A percentile compares a stretch with the other conserved stretches of the same genome.
Conservation (phyloP, 768 basidiomycete genomes). For the Crepidotus variabilis region DNA sequence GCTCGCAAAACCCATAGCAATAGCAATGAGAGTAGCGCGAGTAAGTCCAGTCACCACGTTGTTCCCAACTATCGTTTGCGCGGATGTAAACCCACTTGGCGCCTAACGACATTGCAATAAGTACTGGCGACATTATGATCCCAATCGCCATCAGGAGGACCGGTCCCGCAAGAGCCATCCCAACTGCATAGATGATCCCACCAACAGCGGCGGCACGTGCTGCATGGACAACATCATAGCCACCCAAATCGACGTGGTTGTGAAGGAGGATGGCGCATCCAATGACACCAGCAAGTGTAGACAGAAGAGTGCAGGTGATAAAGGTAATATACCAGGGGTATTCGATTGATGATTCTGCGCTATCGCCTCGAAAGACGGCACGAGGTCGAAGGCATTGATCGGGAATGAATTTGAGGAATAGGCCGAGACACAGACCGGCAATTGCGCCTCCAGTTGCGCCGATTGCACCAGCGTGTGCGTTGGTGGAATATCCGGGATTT, state of each 20-base stretch:
- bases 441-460: slow-evolving; percentile 18
- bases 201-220: slow-evolving; percentile 22
- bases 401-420: slow-evolving; percentile 7
- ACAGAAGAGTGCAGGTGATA: background rate
- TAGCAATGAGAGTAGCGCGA: slow-evolving; percentile 13
- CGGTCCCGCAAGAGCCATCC: slow-evolving; percentile 10
- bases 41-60: slow-evolving; percentile 7
- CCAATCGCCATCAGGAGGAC: slow-evolving; percentile 8
- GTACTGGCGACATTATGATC: slow-evolving; percentile 16
- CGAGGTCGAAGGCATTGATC: slow-evolving; percentile 1
- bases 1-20: slow-evolving; percentile 17
- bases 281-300: slow-evolving; percentile 6
- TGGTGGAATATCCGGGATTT: slow-evolving; percentile 14
- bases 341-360: background rate
- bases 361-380: background rate
- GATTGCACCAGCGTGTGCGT: slow-evolving; percentile 16
- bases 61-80: slow-evolving; percentile 16
- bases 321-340: slow-evolving; percentile 11
- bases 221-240: slow-evolving; percentile 21
- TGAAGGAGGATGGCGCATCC: slow-evolving; percentile 16
- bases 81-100: slow-evolving; percentile 16
- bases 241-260: slow-evolving; percentile 15
- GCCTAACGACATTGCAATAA: slow-evolving; percentile 18
- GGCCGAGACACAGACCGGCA: slow-evolving; percentile 7
- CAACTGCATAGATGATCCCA: slow-evolving; percentile 17